Percentiles rank a stretch among this genome's conserved stretches.
phyloP scores from a whole-genome alignment of 2,329 filamentous ascomycete genomes.

The Colletotrichum sp. region DNA sequence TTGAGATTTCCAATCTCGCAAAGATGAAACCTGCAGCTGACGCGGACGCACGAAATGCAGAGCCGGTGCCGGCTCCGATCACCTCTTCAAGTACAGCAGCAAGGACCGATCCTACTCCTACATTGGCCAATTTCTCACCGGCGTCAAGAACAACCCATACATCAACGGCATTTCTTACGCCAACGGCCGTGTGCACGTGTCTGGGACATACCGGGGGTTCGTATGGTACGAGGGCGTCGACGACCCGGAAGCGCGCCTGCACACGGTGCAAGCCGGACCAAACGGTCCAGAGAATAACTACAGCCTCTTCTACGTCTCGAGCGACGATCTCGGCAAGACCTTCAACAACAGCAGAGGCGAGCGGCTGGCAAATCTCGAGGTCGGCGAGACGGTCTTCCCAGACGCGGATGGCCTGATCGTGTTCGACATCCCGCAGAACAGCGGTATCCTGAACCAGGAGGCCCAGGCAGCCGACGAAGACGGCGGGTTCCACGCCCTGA shows the following conservation, averaged over 20 bases:
- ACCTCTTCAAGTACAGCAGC: conserved; percentile 11
- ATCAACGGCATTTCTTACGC: conserved; percentile 19
- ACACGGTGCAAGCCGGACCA: conserved; percentile 13
- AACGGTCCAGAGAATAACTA: conserved; percentile 19
- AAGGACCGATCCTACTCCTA: not conserved
- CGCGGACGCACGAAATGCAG: not conserved
- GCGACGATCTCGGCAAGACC: not conserved
- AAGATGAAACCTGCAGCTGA: not conserved
- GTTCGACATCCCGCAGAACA: conserved; percentile 16
- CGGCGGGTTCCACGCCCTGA: conserved; percentile 15
- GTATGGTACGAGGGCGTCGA: conserved; percentile 19
- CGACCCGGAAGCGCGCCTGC: conserved; percentile 3
- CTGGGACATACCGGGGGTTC: conserved; percentile 16
- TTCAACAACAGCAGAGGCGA: conserved; percentile 5
- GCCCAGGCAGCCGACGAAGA: conserved; percentile 8
- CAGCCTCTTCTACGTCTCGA: conserved; percentile 14
- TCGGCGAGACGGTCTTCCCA: conserved; percentile 14
- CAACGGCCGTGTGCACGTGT: conserved; percentile 11
- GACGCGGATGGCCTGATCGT: conserved; percentile 12
- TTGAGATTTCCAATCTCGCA: not conserved
- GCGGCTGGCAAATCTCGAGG: conserved; percentile 5
- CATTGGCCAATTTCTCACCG: conserved; percentile 17
- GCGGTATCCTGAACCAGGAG: conserved; percentile 15
- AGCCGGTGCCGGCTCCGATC: conserved; percentile 14
- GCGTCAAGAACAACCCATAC: conserved; percentile 13